Conservation (phyloP, 331 rosid genomes). For the Quercus phellos region DNA sequence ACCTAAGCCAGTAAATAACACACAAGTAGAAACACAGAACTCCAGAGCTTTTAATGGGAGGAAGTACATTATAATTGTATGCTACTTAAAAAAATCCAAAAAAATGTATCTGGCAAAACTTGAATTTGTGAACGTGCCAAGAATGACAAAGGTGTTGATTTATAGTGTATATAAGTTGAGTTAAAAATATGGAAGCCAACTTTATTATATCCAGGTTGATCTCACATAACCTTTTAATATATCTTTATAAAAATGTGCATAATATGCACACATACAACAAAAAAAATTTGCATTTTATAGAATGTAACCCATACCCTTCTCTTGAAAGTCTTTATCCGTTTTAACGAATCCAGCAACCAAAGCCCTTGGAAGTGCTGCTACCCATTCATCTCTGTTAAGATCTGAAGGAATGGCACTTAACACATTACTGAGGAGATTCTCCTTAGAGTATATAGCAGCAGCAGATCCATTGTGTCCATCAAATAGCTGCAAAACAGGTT, state of each 20-base stretch:
- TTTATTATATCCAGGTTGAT: background rate
- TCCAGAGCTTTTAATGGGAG: background rate
- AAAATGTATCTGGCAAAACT: background rate
- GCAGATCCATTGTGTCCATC: constrained; percentile 99
- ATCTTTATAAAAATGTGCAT: background rate
- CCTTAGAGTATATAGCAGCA: constrained; percentile 95
- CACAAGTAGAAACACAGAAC: background rate
- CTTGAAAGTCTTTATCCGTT: constrained; percentile 90
- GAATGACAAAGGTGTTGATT: background rate
- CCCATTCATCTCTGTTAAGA: constrained; percentile 95
- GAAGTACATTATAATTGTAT: background rate
- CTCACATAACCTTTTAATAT: background rate
- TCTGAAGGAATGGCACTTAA: constrained; percentile 80
- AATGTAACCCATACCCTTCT: constrained; percentile 46
- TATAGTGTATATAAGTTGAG: background rate
- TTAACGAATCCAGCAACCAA: constrained; percentile 98
- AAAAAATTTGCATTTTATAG: background rate
- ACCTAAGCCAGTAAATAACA: background rate
- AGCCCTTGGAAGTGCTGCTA: constrained; percentile 94
- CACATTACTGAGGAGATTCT: constrained; percentile 77
- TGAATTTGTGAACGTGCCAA: background rate
- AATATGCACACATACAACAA: background rate
- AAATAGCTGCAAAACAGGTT: constrained; percentile 64
- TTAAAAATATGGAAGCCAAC: background rate
- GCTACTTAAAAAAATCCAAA: background rate